These are phyloP conservation scores for Camellia sinensis DNA, from an alignment of 148 eudicot genomes.

Conservation along the genomic window DNA sequence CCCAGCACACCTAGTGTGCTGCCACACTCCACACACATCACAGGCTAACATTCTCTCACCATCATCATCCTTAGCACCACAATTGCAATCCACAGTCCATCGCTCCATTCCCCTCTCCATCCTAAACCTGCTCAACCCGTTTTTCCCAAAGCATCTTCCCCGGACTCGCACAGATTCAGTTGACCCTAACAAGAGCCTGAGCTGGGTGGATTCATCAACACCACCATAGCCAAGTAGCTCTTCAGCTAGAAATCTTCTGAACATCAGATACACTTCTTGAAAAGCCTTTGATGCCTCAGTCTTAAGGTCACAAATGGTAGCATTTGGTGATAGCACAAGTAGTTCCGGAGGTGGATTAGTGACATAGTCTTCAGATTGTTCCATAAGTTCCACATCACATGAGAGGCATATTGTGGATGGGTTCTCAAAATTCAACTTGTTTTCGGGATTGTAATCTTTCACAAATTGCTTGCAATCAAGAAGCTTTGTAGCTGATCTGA, in stretches of 20 bases:
- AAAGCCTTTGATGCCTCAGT: constrained; percentile 67
- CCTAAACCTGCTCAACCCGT: constrained; percentile 43
- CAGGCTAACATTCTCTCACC: constrained; percentile 97
- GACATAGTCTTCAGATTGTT: constrained; percentile 31
- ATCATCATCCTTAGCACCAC: constrained; percentile 90
- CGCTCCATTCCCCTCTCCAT: constrained; percentile 83
- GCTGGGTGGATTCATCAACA: constrained; percentile 71
- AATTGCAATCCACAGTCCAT: constrained; percentile 87
- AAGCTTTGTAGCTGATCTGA: constrained; percentile 57
- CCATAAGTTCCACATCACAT: constrained; percentile 60
- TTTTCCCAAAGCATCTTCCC: constrained; percentile 62
- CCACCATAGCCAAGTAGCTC: constrained; percentile 76
- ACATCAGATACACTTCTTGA: constrained; percentile 73
- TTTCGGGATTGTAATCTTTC: constrained; percentile 62
- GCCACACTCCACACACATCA: constrained; percentile 83
- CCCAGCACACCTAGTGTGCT: constrained; percentile 84
- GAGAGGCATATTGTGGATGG: constrained; percentile 37
- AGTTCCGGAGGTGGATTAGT: constrained; percentile 63
- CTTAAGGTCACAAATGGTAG: constrained; percentile 76
- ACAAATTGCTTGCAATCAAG: constrained; percentile 97
- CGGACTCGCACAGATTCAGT: constrained; percentile 37
- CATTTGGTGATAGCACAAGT: constrained; percentile 44
- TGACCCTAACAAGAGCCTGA: constrained; percentile 62
- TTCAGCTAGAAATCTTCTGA: constrained; percentile 66
- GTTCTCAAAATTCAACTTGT: constrained; percentile 19